A percentile compares a stretch with the other conserved stretches of the same genome.
These are phyloP conservation scores for Phytophthora sojae DNA, from an alignment of 352 stramenopile genomes.

Conservation along the genomic window DNA sequence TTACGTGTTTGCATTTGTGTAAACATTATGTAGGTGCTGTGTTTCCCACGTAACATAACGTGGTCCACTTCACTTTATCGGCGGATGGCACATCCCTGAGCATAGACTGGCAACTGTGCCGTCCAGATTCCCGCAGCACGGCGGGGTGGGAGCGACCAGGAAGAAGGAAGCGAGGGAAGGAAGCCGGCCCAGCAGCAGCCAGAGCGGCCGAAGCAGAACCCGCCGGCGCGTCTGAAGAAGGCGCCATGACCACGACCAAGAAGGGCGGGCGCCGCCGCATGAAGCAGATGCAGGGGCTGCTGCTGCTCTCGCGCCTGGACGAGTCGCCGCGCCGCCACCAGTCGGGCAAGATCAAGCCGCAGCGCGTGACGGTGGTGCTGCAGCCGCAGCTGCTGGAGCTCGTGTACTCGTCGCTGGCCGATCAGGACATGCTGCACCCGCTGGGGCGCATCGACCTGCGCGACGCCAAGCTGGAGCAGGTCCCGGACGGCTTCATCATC, in stretches of 20 bases:
- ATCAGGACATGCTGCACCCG: slow-evolving; percentile 75
- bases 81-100: slow-evolving; percentile 3
- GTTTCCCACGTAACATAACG: too few relatives aligned
- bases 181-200: background rate
- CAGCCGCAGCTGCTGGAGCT: slow-evolving; percentile 77
- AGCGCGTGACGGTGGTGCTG: slow-evolving; percentile 68
- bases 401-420: slow-evolving; percentile 68
- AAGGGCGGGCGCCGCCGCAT: slow-evolving; percentile 69
- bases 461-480: slow-evolving; percentile 73
- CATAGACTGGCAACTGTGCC: slow-evolving; percentile 13
- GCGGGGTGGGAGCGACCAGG: slow-evolving; percentile 9
- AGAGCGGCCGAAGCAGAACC: slow-evolving; percentile 6
- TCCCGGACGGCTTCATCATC: slow-evolving; percentile 78
- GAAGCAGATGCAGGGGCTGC: slow-evolving; percentile 85
- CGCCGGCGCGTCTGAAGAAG: background rate
- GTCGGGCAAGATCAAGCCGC: slow-evolving; percentile 38
- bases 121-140: slow-evolving; percentile 25
- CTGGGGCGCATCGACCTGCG: slow-evolving; percentile 69
- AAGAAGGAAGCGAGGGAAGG: slow-evolving; percentile 4
- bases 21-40: too few relatives aligned
- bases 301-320: slow-evolving; percentile 63
- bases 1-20: too few relatives aligned
- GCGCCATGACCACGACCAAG: slow-evolving; percentile 47
- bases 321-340: slow-evolving; percentile 27
- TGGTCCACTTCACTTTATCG: too few relatives aligned